Evolutionary conservation across 768 basidiomycete species (phyloP), one percentile per base, ranked within the genome.

Genomic region (Gymnopilus junonius): DNA sequence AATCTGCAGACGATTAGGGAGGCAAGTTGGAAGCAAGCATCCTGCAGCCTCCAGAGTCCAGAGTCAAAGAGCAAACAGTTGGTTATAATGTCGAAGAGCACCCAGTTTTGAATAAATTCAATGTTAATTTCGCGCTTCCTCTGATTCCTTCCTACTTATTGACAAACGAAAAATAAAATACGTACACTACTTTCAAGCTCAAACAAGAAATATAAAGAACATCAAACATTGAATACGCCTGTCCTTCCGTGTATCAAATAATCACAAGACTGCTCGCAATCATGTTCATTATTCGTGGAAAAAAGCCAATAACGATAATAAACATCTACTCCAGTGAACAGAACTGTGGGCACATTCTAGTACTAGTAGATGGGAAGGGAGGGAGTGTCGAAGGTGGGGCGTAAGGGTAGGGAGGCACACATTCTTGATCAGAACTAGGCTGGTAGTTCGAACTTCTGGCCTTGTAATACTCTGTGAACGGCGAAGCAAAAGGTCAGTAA

Each of bases 381-480:
- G 15, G 31, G 35, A 27, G 6, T 20, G 31, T 48, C 46, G 25
- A 25, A 39, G 12, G 37, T 37, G 37, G 23, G 12, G 21, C 17
- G n/a, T 15, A 14, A n/a, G 17, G 17, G 21, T 8, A 39, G 25
- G 54, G 0, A 40, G 35, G 21, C 20, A 20, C 39, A 39, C 31
- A 31, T 57, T 74, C 74, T 17, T 29, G 31, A 51, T 32, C 29
- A 17, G 48, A 10, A 51, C 32, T 51, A 97, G 78, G 95, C 95
- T 21, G 95, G 95, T 55, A 97, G 82, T 76, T 97, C 95, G 78
- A 97, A 97, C 76, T 94, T 95, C 79, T 95, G 87, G 62, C 95
- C 94, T 75, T 94, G 88, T 66, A 97, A 76, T 70, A 97, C 94
- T 84, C 93, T 94, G 73, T 32, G 12, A 23, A 20, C 31, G 23